These are phyloP conservation scores for Rhypophila decipiens DNA, from an alignment of 495 filamentous ascomycete species.

Conservation along the genomic window DNA sequence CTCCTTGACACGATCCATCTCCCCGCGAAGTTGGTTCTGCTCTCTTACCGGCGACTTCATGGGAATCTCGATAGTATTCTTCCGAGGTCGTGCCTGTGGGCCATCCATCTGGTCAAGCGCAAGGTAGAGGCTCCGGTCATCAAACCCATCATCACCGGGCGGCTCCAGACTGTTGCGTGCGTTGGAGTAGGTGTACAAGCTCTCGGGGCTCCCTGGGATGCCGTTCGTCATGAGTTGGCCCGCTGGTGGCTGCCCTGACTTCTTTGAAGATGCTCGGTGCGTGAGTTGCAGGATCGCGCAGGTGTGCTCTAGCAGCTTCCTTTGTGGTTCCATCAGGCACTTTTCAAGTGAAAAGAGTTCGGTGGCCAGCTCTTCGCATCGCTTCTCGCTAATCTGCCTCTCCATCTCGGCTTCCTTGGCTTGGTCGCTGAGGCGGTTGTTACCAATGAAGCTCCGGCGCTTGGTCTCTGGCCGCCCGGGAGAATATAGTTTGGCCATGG, in stretches of 20 bases:
- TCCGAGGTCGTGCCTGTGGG: constrained; percentile 22
- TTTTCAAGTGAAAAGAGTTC: constrained; percentile 75
- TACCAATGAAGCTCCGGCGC: constrained; percentile 49
- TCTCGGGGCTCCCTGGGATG: constrained; percentile 62
- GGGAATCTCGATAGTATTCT: constrained; percentile 38
- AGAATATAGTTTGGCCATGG: constrained; percentile 71
- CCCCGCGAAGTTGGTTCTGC: constrained; percentile 37
- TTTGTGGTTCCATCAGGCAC: constrained; percentile 62
- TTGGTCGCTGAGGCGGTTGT: constrained; percentile 36
- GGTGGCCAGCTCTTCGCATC: constrained; percentile 76
- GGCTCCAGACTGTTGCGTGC: constrained; percentile 43
- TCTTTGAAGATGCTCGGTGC: constrained; percentile 53
- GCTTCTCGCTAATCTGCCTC: constrained; percentile 62
- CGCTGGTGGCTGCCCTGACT: constrained; percentile 14
- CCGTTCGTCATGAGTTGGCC: constrained; percentile 36
- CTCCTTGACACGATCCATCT: constrained; percentile 29
- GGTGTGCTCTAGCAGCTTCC: constrained; percentile 76
- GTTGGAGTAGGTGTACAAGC: constrained; percentile 55
- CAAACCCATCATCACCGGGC: constrained; percentile 53
- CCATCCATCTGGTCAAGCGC: constrained; percentile 61
- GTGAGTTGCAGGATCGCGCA: constrained; percentile 86
- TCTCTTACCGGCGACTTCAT: constrained; percentile 39
- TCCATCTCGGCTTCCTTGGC: constrained; percentile 66
- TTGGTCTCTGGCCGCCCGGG: constrained; percentile 31
- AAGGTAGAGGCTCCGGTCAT: constrained; percentile 74